phyloP scores from a whole-genome alignment of 768 basidiomycete genomes.

The Thelephora aurantiotincta region DNA sequence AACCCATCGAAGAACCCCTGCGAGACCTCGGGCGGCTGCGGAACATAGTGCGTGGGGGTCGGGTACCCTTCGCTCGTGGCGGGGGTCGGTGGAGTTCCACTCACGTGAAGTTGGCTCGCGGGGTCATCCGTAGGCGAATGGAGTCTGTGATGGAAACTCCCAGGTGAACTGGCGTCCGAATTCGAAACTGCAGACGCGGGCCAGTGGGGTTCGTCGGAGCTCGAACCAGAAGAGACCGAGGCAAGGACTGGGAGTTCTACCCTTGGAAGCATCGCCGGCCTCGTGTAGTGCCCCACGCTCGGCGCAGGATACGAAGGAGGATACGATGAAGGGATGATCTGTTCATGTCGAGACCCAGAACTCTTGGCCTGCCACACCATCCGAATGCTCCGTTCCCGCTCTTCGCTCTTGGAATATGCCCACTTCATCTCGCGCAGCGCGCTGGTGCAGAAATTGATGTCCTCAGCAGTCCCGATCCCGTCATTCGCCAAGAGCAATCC shows the following conservation, averaged over 20 bases:
- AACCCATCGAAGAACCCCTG: no score
- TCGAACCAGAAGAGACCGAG: background rate
- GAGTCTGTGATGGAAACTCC: background rate
- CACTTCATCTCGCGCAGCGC: conserved; percentile 78
- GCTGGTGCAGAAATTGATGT: conserved; percentile 42
- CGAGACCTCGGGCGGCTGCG: background rate
- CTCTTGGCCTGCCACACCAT: conserved; percentile 26
- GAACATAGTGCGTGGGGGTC: background rate
- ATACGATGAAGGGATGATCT: conserved; percentile 2
- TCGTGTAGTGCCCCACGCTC: background rate
- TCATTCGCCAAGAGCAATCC: conserved; percentile 58
- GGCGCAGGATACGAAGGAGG: background rate
- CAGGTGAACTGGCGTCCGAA: background rate
- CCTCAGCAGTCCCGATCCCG: conserved; percentile 31
- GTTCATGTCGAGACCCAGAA: conserved; percentile 2
- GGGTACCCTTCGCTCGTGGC: background rate
- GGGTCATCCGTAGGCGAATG: background rate
- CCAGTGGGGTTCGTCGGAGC: background rate
- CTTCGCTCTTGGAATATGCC: conserved; percentile 64
- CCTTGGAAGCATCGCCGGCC: background rate
- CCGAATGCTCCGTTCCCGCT: conserved; percentile 49
- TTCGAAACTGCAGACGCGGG: background rate
- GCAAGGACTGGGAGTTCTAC: background rate
- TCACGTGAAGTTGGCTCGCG: background rate
- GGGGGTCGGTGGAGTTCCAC: background rate